These are phyloP conservation scores for Periconia digitata DNA, from an alignment of 2,329 filamentous ascomycete genomes.

Conservation along the genomic window DNA sequence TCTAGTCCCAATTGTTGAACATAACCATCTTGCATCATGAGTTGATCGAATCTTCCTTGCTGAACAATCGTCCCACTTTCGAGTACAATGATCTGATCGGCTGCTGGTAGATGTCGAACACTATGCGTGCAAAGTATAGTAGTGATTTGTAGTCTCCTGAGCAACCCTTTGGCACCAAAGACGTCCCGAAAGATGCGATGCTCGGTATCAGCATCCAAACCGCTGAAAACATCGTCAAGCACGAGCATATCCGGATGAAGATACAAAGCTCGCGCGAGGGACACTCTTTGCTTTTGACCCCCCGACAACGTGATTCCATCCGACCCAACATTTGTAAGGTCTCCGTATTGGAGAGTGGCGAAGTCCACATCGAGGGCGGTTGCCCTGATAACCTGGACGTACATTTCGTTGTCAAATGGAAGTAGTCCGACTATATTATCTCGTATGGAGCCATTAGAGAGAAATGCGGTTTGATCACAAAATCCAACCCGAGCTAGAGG, in stretches of 20 bases:
- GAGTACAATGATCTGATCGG: constrained; percentile 13
- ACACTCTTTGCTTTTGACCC: constrained; percentile 52
- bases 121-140: constrained; percentile 18
- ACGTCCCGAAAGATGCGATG: constrained; percentile 48
- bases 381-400: constrained; percentile 14
- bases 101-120: constrained; percentile 9
- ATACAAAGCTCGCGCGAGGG: constrained; percentile 55
- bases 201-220: constrained; percentile 51
- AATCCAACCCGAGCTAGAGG: constrained; percentile 32
- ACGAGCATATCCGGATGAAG: constrained; percentile 46
- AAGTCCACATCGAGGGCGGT: constrained; percentile 9
- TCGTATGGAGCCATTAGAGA: constrained; percentile 12
- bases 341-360: constrained; percentile 7
- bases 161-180: constrained; percentile 45
- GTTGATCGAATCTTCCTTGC: constrained; percentile 40
- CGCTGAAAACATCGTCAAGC: constrained; percentile 53
- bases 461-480: constrained; percentile 42
- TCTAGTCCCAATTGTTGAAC: constrained; percentile 34
- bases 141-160: constrained; percentile 34
- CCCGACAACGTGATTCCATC: constrained; percentile 52
- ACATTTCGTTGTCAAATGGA: constrained; percentile 10
- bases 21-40: constrained; percentile 22
- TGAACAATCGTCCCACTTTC: constrained; percentile 6
- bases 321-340: constrained; percentile 49
- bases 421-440: constrained; percentile 15